Evolutionary conservation across 176 grass and related monocot species (phyloP), one percentile per base, ranked within the genome.

Genomic region (Carex cristatella): DNA sequence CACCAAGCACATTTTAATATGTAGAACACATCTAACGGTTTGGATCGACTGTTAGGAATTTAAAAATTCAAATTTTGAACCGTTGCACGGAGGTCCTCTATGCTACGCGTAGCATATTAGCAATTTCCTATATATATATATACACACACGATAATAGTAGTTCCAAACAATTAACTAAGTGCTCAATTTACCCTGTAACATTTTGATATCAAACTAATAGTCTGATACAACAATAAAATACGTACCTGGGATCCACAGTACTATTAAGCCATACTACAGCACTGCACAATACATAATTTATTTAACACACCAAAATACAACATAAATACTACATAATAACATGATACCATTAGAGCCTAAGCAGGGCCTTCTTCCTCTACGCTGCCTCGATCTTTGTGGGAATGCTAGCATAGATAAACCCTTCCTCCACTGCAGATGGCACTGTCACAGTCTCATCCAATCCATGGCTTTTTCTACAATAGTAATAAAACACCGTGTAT

Each of bases 381-480:
- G 11, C 81, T 2, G 40, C 63, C 16, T 83, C 61, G 0, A 66
- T 51, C 61, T 83, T 83, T 19, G 19, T 10, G 28, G 83, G 87
- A 68, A 89, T 57, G 14, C 53, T 37, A 28, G 83, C 32, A 78
- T 89, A 89, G 63, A 85, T 65, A 62, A 72, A 38, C 53, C 76
- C 82, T 67, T 48, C 75, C 30, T 69, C 69, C 30, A 42, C 23
- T 0, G 27, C 4, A 6, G 73, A 55, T 31, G 73, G 73, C 5
- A 12, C 79, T 1, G 48, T 55, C 51, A 63, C 74, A 1, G 66
- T 53, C 19, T 90, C 79, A 54, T 85, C 84, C 60, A 90, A 58
- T 33, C 88, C 88, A 40, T 90, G 88, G 70, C 69, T 90, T 69
- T 90, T 90, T 60, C 88, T 83, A 75, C 88, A 90, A 28, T 86